phyloP scores from a whole-genome alignment of 1,139 yeast genomes.

The Debaryomyces psychrophilus region DNA sequence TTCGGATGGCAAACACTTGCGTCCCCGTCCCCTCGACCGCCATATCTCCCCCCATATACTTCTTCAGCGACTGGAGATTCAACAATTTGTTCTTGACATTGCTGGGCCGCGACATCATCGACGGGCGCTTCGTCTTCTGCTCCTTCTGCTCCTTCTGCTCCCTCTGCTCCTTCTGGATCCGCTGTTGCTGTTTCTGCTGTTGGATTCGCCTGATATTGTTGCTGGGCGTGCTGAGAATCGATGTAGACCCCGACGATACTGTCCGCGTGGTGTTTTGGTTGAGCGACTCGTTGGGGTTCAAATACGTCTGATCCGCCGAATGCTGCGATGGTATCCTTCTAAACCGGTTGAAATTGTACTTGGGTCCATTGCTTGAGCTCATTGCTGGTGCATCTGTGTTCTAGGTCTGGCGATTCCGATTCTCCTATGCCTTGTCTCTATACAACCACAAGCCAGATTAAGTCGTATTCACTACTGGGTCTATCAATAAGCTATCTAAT shows the following conservation, averaged over 20 bases:
- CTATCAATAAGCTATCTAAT: background rate
- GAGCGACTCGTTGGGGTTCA: slow-evolving; percentile 25
- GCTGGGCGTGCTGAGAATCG: slow-evolving; percentile 40
- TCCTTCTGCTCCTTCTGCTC: slow-evolving; percentile 11
- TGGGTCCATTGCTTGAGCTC: slow-evolving; percentile 16
- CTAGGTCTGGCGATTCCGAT: background rate
- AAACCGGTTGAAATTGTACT: slow-evolving; percentile 8
- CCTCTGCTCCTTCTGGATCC: slow-evolving; percentile 14
- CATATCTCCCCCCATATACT: slow-evolving; percentile 3
- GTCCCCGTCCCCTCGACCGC: background rate
- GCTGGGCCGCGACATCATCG: slow-evolving; percentile 16
- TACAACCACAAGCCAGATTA: background rate
- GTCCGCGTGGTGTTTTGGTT: slow-evolving; percentile 28
- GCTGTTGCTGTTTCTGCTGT: slow-evolving; percentile 17
- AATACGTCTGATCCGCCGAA: slow-evolving; percentile 21
- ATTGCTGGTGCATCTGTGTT: slow-evolving; percentile 6
- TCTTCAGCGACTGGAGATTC: slow-evolving; percentile 32
- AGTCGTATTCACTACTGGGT: no score
- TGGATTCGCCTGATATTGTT: slow-evolving; percentile 28
- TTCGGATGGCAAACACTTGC: slow-evolving; percentile 9
- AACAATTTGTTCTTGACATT: slow-evolving; percentile 35
- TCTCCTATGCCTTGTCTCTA: background rate
- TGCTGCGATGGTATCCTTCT: slow-evolving; percentile 24
- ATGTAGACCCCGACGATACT: slow-evolving; percentile 34
- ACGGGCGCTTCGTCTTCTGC: slow-evolving; percentile 15